These are phyloP conservation scores for Rhinocladiella similis DNA, from an alignment of 2,329 filamentous ascomycete genomes.

Conservation along the genomic window DNA sequence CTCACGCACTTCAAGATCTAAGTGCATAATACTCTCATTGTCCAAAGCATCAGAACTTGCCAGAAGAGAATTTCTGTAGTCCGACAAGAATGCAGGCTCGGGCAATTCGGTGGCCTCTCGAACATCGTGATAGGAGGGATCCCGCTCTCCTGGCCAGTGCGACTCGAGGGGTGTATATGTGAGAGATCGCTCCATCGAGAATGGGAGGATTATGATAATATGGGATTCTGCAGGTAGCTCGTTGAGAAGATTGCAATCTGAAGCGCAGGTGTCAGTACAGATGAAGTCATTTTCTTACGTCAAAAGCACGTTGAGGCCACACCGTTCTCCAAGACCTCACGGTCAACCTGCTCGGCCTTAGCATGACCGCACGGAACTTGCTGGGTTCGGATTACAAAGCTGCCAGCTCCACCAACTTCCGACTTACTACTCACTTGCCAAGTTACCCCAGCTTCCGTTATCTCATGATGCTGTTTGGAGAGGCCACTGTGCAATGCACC, in stretches of 20 bases:
- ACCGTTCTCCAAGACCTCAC: too few species aligned
- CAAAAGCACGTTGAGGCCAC: too few species aligned
- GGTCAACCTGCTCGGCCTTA: too few species aligned
- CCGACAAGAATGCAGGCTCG: neutral
- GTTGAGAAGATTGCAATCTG: too few species aligned
- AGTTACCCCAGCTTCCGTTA: neutral
- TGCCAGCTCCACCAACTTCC: too few species aligned
- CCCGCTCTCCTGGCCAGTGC: neutral
- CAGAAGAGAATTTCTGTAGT: conserved; percentile 3
- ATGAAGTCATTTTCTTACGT: too few species aligned
- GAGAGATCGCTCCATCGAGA: neutral
- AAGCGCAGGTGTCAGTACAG: too few species aligned
- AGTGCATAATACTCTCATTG: neutral
- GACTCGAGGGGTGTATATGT: neutral
- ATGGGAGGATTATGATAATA: neutral
- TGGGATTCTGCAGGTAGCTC: neutral
- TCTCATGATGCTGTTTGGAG: too few species aligned
- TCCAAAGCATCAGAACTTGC: neutral
- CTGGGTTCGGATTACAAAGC: too few species aligned
- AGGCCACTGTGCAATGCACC: too few species aligned
- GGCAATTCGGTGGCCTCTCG: neutral
- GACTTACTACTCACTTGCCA: too few species aligned
- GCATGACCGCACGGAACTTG: too few species aligned
- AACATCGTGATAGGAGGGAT: conserved; percentile 8
- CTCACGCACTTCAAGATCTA: neutral